These are phyloP conservation scores for Collybia mongolica DNA, from an alignment of 768 basidiomycete genomes.

Conservation along the genomic window DNA sequence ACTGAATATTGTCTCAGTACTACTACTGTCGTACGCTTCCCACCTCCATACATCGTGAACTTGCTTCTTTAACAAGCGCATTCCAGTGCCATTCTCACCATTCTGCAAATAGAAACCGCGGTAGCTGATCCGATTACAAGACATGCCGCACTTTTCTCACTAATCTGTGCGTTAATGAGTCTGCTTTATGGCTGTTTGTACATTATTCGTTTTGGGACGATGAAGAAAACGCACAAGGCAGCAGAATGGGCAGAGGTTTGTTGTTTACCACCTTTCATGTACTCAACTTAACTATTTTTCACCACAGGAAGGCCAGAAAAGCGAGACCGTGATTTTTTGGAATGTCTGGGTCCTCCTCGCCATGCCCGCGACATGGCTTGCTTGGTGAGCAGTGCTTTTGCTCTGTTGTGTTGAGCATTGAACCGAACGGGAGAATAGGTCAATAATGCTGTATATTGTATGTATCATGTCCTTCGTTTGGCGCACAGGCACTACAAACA, in stretches of 20 bases:
- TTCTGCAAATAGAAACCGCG: constrained; percentile 58
- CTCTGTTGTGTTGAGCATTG: not conserved
- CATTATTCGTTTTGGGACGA: constrained; percentile 67
- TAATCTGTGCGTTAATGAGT: constrained; percentile 71
- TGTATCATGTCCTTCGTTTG: constrained; percentile 63
- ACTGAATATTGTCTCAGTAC: constrained; percentile 67
- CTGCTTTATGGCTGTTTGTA: constrained; percentile 73
- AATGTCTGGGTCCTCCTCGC: constrained; percentile 65
- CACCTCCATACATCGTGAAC: constrained; percentile 3
- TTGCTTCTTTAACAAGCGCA: not conserved
- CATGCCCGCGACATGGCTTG: constrained; percentile 67
- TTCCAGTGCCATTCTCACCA: constrained; percentile 62
- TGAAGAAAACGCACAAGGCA: constrained; percentile 72
- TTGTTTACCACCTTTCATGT: constrained; percentile 50
- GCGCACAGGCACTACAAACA: constrained; percentile 44
- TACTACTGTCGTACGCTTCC: constrained; percentile 43
- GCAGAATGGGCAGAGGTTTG: constrained; percentile 69
- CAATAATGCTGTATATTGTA: constrained; percentile 54
- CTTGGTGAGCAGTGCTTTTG: constrained; percentile 41
- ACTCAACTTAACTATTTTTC: constrained; percentile 4
- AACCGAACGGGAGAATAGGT: constrained; percentile 38
- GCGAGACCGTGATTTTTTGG: constrained; percentile 28
- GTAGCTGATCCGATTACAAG: constrained; percentile 61
- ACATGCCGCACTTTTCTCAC: constrained; percentile 58
- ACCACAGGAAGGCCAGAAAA: constrained; percentile 16